A percentile compares a stretch with the other conserved stretches of the same genome.
Conservation (phyloP, 2,329 filamentous ascomycete species). For the Pseudovirgaria hyperparasitica region DNA sequence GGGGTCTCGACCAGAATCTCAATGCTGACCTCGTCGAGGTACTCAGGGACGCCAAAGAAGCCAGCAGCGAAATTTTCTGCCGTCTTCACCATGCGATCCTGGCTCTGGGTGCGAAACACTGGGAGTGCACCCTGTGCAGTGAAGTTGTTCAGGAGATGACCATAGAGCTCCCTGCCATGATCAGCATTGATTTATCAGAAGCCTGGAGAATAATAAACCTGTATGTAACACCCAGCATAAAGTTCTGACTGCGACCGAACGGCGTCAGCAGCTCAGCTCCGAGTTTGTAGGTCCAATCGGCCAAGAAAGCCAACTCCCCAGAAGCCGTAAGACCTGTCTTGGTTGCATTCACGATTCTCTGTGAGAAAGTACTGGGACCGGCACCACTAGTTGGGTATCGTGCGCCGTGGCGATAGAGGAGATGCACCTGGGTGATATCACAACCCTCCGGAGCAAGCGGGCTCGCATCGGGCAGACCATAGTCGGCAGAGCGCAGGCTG, state of each 20-base stretch:
- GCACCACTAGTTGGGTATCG: conserved; percentile 17
- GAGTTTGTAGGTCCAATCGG: conserved; percentile 17
- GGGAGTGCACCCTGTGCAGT: conserved; percentile 23
- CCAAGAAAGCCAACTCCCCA: conserved; percentile 15
- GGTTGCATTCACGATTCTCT: conserved; percentile 14
- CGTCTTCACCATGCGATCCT: conserved; percentile 21
- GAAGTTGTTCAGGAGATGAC: conserved; percentile 32
- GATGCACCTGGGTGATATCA: conserved; percentile 15
- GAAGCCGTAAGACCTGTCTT: conserved; percentile 13
- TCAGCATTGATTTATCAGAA: too few species aligned
- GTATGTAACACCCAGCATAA: conserved; percentile 27
- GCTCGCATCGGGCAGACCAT: conserved; percentile 14
- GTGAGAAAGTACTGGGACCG: conserved; percentile 13
- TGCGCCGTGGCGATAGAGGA: conserved; percentile 18
- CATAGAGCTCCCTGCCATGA: conserved; percentile 29
- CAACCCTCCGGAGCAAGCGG: conserved; percentile 15
- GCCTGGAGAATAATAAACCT: too few species aligned
- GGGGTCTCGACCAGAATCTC: conserved; percentile 16
- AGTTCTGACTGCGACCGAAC: conserved; percentile 23
- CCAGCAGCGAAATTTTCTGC: conserved; percentile 19
- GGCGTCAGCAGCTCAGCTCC: conserved; percentile 18
- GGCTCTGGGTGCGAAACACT: conserved; percentile 20
- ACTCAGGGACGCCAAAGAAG: conserved; percentile 20
- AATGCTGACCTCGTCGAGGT: conserved; percentile 15
- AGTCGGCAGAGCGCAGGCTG: conserved; percentile 15